Conservation (phyloP, 176 grass and related monocot species). For the maize (Zea mays) region Zm-B73-REFERENCE-NAM-5.0 NC_050098.1:3476501-3477000, state of each 20-base stretch:
- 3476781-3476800: background rate
- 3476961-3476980: conserved; percentile 25
- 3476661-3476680: background rate
- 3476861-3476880: conserved; percentile 5
- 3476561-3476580: background rate
- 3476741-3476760: background rate
- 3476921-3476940: background rate
- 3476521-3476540: too few relatives aligned
- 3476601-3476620: background rate
- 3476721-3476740: background rate
- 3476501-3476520: background rate
- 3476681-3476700: background rate
- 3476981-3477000: too few relatives aligned
- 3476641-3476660: background rate
- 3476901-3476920: background rate
- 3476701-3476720: background rate
- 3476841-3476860: background rate
- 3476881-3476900: background rate
- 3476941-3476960: background rate
- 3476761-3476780: background rate
- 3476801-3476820: background rate
- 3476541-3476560: background rate
- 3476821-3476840: conserved; percentile 22
- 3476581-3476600: conserved; percentile 6
- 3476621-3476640: background rate